Base-by-base conservation (phyloP, 139 green algal species). In the Micractinium conductrix region DNA sequence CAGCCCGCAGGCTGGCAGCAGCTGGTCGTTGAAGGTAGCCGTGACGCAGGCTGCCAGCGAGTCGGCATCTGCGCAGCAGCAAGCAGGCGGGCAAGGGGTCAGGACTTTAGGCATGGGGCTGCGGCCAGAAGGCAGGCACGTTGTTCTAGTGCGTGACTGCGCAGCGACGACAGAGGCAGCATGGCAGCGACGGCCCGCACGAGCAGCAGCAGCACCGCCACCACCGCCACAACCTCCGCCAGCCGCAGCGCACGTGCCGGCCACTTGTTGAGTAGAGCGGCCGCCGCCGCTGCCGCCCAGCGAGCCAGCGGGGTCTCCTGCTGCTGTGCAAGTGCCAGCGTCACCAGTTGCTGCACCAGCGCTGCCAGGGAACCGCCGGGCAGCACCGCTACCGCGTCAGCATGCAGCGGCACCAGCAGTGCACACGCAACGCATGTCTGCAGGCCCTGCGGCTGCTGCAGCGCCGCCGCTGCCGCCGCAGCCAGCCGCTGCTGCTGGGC, bases 251-350 rank as follows among this genome's bases (percentile, higher is more conserved):
- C 55, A 82, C 76, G 58, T 58, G 44, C 74, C 2, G 38, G 45
- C 74, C 62, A 76, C 48, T 87, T 88, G 84, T 88, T 88, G 38
- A 88, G 38, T 33, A 85, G 42, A 0, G 74, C 74, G 1, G 84
- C 84, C 4, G 63, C 74, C 1, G 83, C 74, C 30, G 74, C 16
- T 0, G 63, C 50, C 1, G 78, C 67, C 74, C 60, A 84, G 48
- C 50, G 76, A 9, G 33, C 55, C 0, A 38, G 28, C 3, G 76
- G 38, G 6, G 21, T 28, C 48, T 68, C 26, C 19, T 43, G 63
- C 62, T 53, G 62, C 80, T 85, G 63, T 12, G 28, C 16, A 44
- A 44, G 62, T 19, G 33, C 63, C 65, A 60, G 30, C 30, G 16
- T 33, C 1, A 43, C 53, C 53, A 45, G 35, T 28, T 16, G 50